Evolutionary conservation across 163 green algal genomes (phyloP).

Genomic region (Volvox carteri): DNA sequence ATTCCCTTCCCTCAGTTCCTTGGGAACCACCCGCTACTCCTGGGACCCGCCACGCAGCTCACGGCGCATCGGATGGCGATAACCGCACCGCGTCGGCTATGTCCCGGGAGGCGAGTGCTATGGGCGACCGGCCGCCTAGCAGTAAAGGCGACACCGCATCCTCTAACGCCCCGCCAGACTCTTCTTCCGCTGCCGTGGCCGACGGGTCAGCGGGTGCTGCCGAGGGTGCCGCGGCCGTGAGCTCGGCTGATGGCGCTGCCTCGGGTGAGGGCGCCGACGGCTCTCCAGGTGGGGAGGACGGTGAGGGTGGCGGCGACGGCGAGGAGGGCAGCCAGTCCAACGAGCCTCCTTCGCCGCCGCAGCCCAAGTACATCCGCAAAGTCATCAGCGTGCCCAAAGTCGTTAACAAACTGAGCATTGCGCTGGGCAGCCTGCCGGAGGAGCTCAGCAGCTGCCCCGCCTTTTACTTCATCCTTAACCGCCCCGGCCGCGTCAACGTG

Average conservation of each 20-base stretch:
- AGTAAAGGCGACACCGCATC: slow-evolving; percentile 9
- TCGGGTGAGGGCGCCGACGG: background rate
- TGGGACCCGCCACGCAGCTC: background rate
- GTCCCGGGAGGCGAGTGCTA: background rate
- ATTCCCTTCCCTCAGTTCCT: background rate
- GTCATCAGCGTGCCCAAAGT: slow-evolving; percentile 55
- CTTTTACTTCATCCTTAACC: slow-evolving; percentile 69
- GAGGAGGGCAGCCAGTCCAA: slow-evolving; percentile 7
- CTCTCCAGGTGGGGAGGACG: background rate
- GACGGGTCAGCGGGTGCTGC: background rate
- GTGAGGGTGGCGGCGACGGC: slow-evolving; percentile 14
- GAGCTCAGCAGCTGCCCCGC: slow-evolving; percentile 53
- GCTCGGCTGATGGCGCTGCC: background rate
- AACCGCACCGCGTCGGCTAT: background rate
- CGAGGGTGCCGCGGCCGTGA: background rate
- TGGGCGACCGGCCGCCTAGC: background rate
- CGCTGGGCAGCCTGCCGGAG: slow-evolving; percentile 56
- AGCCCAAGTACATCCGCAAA: slow-evolving; percentile 45
- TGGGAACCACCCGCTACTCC: background rate
- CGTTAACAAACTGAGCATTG: slow-evolving; percentile 58
- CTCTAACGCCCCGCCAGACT: background rate
- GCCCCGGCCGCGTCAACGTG: slow-evolving; percentile 41
- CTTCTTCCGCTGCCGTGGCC: background rate
- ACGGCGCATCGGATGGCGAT: background rate
- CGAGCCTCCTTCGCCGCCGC: background rate